Conservation (phyloP, 495 filamentous ascomycete species). For the Neurospora africana region DNA sequence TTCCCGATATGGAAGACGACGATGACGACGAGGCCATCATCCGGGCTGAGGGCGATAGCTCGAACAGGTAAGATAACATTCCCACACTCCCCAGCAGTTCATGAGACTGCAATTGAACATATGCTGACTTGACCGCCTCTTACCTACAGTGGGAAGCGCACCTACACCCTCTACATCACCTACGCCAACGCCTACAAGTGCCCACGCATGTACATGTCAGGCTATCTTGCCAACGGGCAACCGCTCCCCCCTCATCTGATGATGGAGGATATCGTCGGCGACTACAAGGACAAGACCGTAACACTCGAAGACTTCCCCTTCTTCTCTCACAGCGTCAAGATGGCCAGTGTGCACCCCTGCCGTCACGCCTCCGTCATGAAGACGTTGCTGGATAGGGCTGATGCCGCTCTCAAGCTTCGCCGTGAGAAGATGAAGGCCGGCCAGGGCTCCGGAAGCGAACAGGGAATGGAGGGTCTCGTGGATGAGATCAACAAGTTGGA, state of each 20-base stretch:
- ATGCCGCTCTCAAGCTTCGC: constrained; percentile 82
- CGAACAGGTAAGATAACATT: constrained; percentile 55
- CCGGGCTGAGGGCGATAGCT: constrained; percentile 49
- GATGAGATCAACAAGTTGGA: constrained; percentile 49
- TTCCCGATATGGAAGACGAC: constrained; percentile 97
- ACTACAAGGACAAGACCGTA: constrained; percentile 99
- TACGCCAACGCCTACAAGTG: constrained; percentile 96
- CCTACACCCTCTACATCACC: constrained; percentile 95
- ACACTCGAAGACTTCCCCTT: constrained; percentile 96
- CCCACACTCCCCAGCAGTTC: background rate
- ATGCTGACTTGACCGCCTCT: constrained; percentile 4
- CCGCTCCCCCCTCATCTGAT: constrained; percentile 82
- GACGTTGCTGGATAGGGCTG: constrained; percentile 85
- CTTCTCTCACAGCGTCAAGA: constrained; percentile 75
- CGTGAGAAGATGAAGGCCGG: constrained; percentile 62
- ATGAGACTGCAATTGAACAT: background rate
- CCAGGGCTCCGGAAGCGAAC: constrained; percentile 32
- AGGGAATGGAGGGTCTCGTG: constrained; percentile 46
- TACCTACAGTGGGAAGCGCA: constrained; percentile 59
- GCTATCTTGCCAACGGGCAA: constrained; percentile 69
- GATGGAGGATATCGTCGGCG: constrained; percentile 99
- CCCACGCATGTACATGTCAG: constrained; percentile 89
- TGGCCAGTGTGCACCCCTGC: constrained; percentile 89
- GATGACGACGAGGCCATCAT: constrained; percentile 98
- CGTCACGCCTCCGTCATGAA: constrained; percentile 98